phyloP scores from a whole-genome alignment of 2,329 filamentous ascomycete genomes.

The Talaromyces sp. region DNA sequence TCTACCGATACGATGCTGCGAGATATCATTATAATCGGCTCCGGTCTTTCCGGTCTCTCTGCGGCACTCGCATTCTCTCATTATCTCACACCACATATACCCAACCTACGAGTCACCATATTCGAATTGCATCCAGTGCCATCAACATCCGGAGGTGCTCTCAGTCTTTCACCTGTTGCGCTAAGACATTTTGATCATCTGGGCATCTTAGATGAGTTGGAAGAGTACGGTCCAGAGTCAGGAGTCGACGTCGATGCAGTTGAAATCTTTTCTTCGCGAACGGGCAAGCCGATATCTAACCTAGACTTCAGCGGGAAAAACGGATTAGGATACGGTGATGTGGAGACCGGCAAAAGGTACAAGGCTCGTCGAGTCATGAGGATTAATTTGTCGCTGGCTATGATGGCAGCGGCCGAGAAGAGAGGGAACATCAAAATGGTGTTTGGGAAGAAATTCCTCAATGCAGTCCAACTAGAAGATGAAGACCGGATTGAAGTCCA shows the following conservation, averaged over 20 bases:
- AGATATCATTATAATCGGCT: slow-evolving; percentile 33
- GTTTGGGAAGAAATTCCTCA: slow-evolving; percentile 42
- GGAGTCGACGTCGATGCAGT: slow-evolving; percentile 42
- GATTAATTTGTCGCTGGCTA: slow-evolving; percentile 39
- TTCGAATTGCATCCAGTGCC: slow-evolving; percentile 42
- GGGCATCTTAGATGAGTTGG: slow-evolving; percentile 39
- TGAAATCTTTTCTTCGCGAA: slow-evolving; percentile 41
- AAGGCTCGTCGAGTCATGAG: slow-evolving; percentile 44
- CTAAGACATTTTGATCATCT: slow-evolving; percentile 43
- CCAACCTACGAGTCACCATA: slow-evolving; percentile 36
- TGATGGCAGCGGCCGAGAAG: slow-evolving; percentile 40
- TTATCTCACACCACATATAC: slow-evolving; percentile 33
- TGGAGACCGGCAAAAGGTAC: slow-evolving; percentile 26
- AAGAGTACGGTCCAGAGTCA: slow-evolving; percentile 37
- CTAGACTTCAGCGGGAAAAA: slow-evolving; percentile 39
- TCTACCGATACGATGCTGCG: slow-evolving; percentile 3
- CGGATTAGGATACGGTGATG: slow-evolving; percentile 34
- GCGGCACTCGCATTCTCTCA: slow-evolving; percentile 32
- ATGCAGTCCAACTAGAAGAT: slow-evolving; percentile 24
- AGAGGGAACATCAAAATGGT: slow-evolving; percentile 37
- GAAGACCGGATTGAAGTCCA: slow-evolving; percentile 11
- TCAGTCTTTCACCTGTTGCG: slow-evolving; percentile 46
- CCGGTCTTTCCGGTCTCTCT: slow-evolving; percentile 36
- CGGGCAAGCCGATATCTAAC: slow-evolving; percentile 36
- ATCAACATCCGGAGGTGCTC: slow-evolving; percentile 44